phyloP scores from a whole-genome alignment of 345 rosid species.

The Turritis glabra region DNA sequence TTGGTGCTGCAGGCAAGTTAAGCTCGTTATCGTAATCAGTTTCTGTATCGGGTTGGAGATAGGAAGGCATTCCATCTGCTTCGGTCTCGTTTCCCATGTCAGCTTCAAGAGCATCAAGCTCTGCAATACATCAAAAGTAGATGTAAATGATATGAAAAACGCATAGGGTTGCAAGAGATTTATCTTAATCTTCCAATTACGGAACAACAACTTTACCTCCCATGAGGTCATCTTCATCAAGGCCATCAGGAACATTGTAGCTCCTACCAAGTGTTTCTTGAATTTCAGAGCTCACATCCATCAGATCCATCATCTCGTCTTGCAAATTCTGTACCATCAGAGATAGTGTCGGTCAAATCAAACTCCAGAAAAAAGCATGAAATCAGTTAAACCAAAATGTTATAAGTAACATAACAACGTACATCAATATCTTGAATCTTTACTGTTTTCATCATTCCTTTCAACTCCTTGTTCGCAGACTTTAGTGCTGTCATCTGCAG shows the following conservation, averaged over 20 bases:
- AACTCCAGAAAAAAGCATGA: not conserved
- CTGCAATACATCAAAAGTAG: conserved; percentile 40
- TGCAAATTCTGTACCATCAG: conserved; percentile 72
- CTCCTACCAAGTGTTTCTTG: conserved; percentile 97
- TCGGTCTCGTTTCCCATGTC: conserved; percentile 95
- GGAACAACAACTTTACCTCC: conserved; percentile 60
- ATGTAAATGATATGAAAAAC: not conserved
- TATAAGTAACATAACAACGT: conserved; percentile 34
- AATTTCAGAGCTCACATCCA: conserved; percentile 94
- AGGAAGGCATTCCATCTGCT: conserved; percentile 81
- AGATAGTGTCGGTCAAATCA: conserved; percentile 10
- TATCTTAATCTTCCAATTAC: not conserved
- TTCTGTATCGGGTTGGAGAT: conserved; percentile 90
- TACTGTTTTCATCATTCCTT: conserved; percentile 99
- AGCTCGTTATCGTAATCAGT: conserved; percentile 70
- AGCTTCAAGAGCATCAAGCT: conserved; percentile 93
- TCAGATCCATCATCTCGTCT: conserved; percentile 99
- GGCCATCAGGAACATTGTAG: conserved; percentile 91
- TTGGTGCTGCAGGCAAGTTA: conserved; percentile 80
- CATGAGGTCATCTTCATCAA: conserved; percentile 98
- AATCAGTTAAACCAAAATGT: not conserved
- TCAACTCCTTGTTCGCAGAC: conserved; percentile 94
- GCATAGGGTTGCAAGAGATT: not conserved
- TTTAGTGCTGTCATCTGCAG: conserved; percentile 85
- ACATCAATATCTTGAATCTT: conserved; percentile 96